Evolutionary conservation across 768 basidiomycete species (phyloP), one percentile per base, ranked within the genome.

Genomic region (Leccinellum luteum): DNA sequence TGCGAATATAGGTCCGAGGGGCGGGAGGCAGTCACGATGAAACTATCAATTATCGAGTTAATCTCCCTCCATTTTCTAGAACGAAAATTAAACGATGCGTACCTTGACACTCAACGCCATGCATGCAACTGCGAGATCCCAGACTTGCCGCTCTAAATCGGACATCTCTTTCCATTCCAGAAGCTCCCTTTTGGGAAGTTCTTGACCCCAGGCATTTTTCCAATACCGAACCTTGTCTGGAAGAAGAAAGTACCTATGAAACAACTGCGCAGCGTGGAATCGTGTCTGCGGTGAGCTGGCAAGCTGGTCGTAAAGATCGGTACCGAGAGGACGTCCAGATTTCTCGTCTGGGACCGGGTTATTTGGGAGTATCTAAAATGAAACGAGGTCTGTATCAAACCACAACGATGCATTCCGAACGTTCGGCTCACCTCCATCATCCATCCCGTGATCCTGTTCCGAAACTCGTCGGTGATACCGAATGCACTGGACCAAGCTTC

Each of bases 41-140:
- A 83, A 76, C 85, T 88, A 58, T 41, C 31, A 9, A 38, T 19
- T 10, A 17, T n/a, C 58, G 14, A 52, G 38, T 6, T 23, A 34
- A 6, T 8, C n/a, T 19, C 19, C 32, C 13, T 19, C 6, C 41
- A 3, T 19, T 32, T 38, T 21, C 27, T 6, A 55, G 38, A 30
- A 35, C 6, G 34, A 54, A 25, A 41, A n/a, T 1, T 34, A 54
- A 43, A 51, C 27, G 10, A 25, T 35, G 15, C 45, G 7, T 57
- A 84, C 86, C 79, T 89, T 89, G 52, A 85, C 79, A 59, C 83
- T 80, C 32, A 87, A 66, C 4, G 84, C 79, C 23, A 88, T 69
- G 69, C 81, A 86, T 13, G 78, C 85, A 8, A 87, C 66, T 0
- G 81, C 84, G 6, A 81, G 68, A 62, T 85, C 81, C 86, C 86